Base-by-base conservation (phyloP, 1,139 yeast genomes). In the Blastobotrys aristatus region DNA sequence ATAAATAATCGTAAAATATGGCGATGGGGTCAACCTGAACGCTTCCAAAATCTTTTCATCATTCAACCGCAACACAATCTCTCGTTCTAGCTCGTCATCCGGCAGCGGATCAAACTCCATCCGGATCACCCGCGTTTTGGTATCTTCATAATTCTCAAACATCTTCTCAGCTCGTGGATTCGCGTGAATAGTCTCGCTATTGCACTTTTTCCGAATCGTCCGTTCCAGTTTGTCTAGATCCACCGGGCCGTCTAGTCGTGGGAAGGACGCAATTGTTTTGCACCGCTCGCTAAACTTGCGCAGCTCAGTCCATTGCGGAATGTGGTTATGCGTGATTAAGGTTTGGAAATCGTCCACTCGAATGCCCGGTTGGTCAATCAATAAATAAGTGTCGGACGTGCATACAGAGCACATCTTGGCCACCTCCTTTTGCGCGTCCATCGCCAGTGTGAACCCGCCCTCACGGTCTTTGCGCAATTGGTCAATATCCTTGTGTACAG, bases 331-430 rank as follows among this genome's bases (percentile, higher is more conserved):
- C 10, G 56, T 43, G 8, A 48, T 70, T 43, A 65, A 65, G 39
- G 70, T 69, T 21, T 70, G 69, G 50, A 87, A 69, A 63, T 87
- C 95, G n/a, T 67, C 66, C 44, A 74, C 67, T 1, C 65, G 64
- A 47, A 87, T 63, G 0, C 94, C 94, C 0, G 95, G 95, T 40
- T 79, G 79, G 58, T 84, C 77, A 0, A 86, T 71, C 14, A 87
- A 64, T 2, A 88, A 58, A 56, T 83, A 84, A 0, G 82, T 84
- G 61, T 86, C 85, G 0, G 90, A 77, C 1, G 80, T 68, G 59
- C 96, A 88, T 37, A 74, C 72, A 2, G 80, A 77, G 13, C 82
- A 65, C 34, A 79, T 62, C 48, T 75, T 70, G 45, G 74, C 71
- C 14, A 80, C 59, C 50, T 80, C 60, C 40, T 70, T 71, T 31